Conservation (phyloP, 768 basidiomycete species). For the Cyclocybe cylindracea region DNA sequence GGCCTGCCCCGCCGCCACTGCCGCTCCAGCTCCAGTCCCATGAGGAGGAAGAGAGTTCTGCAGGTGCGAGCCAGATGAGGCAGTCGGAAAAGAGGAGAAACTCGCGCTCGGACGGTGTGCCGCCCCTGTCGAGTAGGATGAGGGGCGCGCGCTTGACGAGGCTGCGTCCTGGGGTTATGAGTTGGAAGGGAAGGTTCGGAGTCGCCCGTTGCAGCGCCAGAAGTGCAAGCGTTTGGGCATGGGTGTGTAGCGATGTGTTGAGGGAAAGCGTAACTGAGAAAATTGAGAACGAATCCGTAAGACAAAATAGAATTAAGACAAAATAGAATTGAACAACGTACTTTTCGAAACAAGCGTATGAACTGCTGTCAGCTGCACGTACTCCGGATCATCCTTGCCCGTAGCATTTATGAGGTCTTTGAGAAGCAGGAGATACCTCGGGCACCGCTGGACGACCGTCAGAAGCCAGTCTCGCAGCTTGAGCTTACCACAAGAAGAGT, state of each 20-base stretch:
- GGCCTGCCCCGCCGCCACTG: constrained; percentile 21
- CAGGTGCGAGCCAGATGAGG: constrained; percentile 71
- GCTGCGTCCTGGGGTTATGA: constrained; percentile 79
- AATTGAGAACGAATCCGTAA: not conserved
- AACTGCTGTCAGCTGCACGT: constrained; percentile 57
- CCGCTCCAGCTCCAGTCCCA: constrained; percentile 38
- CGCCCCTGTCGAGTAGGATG: constrained; percentile 55
- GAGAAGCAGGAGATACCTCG: constrained; percentile 80
- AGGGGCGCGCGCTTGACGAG: constrained; percentile 71
- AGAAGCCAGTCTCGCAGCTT: constrained; percentile 84
- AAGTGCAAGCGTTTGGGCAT: constrained; percentile 73
- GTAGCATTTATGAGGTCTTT: constrained; percentile 79
- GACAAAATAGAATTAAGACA: not conserved
- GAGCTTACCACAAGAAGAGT: constrained; percentile 71
- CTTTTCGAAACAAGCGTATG: constrained; percentile 76
- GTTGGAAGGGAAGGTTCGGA: constrained; percentile 71
- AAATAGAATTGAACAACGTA: constrained; percentile 31
- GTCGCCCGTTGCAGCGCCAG: constrained; percentile 81
- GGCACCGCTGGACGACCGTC: constrained; percentile 86
- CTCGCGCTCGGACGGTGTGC: constrained; percentile 56
- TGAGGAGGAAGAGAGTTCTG: constrained; percentile 31
- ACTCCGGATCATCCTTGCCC: constrained; percentile 65
- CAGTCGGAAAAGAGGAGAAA: constrained; percentile 86
- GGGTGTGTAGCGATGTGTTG: constrained; percentile 76
- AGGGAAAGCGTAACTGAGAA: constrained; percentile 70